Evolutionary conservation across 169 alveolate species (phyloP).

Genomic region (Cryptosporidium meleagridis): DNA sequence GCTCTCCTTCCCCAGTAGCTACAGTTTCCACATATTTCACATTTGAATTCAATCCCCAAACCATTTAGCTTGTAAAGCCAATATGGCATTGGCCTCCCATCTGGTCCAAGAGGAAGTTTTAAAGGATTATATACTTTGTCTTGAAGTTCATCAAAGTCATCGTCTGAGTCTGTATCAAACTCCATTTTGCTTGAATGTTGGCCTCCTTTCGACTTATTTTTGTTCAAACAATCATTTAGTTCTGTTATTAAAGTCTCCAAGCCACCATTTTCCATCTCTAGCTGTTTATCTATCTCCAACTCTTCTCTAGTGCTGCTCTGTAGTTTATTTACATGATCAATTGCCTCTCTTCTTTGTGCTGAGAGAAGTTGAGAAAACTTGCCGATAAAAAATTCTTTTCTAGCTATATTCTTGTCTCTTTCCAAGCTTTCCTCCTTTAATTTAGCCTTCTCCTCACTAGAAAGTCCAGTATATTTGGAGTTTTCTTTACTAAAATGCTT

Average conservation of each 20-base stretch:
- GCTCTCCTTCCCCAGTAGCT: conserved; percentile 99
- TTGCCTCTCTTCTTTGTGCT: conserved; percentile 88
- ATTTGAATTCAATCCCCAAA: conserved; percentile 96
- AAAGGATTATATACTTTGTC: conserved; percentile 95
- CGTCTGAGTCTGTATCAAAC: conserved; percentile 75
- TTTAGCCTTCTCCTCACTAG: conserved; percentile 83
- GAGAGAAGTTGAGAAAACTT: conserved; percentile 85
- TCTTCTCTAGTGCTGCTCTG: conserved; percentile 86
- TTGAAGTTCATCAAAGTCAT: conserved; percentile 87
- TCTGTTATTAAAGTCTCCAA: conserved; percentile 69
- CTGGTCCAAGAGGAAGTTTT: conserved; percentile 98
- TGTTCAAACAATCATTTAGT: not conserved
- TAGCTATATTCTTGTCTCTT: conserved; percentile 84
- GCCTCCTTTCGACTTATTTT: conserved; percentile 15
- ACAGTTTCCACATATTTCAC: conserved; percentile 99
- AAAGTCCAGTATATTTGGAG: conserved; percentile 84
- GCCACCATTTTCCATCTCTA: conserved; percentile 55
- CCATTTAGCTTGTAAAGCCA: conserved; percentile 99
- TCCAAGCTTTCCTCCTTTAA: conserved; percentile 81
- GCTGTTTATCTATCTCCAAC: conserved; percentile 80
- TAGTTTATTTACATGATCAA: conserved; percentile 87
- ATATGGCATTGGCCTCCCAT: conserved; percentile 99
- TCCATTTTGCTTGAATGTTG: conserved; percentile 40
- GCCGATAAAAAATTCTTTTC: conserved; percentile 85
- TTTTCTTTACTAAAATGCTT: conserved; percentile 81